phyloP scores from a whole-genome alignment of 1,284 basidiomycete genomes.

The Kwoniella shivajii region DNA sequence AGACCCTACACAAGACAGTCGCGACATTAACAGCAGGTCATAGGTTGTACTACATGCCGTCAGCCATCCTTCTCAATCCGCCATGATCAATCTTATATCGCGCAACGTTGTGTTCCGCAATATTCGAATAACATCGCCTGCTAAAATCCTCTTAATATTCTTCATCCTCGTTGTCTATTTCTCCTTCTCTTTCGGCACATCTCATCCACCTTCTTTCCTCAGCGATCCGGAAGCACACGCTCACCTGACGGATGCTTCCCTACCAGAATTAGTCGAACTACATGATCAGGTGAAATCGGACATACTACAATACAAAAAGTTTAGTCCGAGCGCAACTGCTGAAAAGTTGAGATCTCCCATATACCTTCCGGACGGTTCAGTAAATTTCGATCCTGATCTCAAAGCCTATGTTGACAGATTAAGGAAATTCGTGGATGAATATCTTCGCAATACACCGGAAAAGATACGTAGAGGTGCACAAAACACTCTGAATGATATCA shows the following conservation, averaged over 20 bases:
- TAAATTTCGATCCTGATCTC: constrained; percentile 10
- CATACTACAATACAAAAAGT: constrained; percentile 1
- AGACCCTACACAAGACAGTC: too few relatives aligned
- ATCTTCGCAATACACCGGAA: constrained; percentile 4
- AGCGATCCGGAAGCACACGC: neutral
- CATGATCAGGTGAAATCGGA: constrained; percentile 12
- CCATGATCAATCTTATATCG: neutral
- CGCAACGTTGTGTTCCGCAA: neutral
- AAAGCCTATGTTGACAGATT: constrained; percentile 6
- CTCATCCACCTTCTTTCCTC: neutral
- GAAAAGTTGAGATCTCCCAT: constrained; percentile 12
- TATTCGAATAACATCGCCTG: neutral
- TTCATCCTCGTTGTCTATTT: constrained; percentile 14
- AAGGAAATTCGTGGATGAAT: constrained; percentile 10
- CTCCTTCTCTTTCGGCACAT: constrained; percentile 2
- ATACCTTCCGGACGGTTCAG: constrained; percentile 13
- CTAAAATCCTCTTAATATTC: constrained; percentile 17
- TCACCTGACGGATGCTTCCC: neutral
- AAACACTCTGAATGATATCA: constrained; percentile 11
- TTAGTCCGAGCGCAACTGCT: constrained; percentile 4
- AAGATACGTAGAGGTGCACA: constrained; percentile 8
- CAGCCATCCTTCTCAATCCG: too few relatives aligned
- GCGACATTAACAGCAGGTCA: too few relatives aligned
- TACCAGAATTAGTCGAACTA: constrained; percentile 11
- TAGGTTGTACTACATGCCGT: too few relatives aligned